Evolutionary conservation across 352 stramenopile species (phyloP).

Genomic region (Phytophthora tubulina): DNA sequence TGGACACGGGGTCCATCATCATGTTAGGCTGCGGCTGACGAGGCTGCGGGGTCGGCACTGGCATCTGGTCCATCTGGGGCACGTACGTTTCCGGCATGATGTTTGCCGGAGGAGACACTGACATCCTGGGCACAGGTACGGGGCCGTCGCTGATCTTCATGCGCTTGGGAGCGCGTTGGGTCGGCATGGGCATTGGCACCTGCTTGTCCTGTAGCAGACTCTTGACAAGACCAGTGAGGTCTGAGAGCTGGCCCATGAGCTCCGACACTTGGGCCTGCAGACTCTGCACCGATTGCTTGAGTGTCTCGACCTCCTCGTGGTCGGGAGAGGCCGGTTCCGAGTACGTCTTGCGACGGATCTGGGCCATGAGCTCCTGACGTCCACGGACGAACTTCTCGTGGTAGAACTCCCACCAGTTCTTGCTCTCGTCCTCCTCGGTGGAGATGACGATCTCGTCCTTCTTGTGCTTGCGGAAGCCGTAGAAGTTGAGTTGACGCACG

Average conservation of each 20-base stretch:
- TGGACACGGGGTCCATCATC: constrained; percentile 53
- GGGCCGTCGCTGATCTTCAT: constrained; percentile 40
- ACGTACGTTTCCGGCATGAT: constrained; percentile 33
- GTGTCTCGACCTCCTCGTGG: constrained; percentile 78
- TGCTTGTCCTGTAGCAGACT: constrained; percentile 71
- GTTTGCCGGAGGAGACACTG: constrained; percentile 22
- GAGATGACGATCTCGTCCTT: constrained; percentile 90
- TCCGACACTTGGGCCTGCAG: constrained; percentile 80
- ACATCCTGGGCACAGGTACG: constrained; percentile 18
- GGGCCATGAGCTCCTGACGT: constrained; percentile 85
- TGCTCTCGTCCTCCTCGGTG: constrained; percentile 77
- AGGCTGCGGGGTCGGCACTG: constrained; percentile 22
- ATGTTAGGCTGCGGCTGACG: constrained; percentile 34
- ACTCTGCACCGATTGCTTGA: constrained; percentile 80
- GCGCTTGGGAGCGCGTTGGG: constrained; percentile 56
- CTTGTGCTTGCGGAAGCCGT: constrained; percentile 95
- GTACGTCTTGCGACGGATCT: constrained; percentile 92
- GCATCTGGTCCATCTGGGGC: constrained; percentile 37
- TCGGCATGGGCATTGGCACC: constrained; percentile 10
- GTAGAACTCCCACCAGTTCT: constrained; percentile 94
- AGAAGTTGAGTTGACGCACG: constrained; percentile 95
- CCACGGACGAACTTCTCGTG: constrained; percentile 92
- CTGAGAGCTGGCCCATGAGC: constrained; percentile 81
- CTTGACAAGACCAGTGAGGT: constrained; percentile 81
- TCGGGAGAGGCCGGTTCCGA: constrained; percentile 81